Evolutionary conservation across 306 rosid genomes (phyloP).

Genomic region (Cicer arietinum): DNA sequence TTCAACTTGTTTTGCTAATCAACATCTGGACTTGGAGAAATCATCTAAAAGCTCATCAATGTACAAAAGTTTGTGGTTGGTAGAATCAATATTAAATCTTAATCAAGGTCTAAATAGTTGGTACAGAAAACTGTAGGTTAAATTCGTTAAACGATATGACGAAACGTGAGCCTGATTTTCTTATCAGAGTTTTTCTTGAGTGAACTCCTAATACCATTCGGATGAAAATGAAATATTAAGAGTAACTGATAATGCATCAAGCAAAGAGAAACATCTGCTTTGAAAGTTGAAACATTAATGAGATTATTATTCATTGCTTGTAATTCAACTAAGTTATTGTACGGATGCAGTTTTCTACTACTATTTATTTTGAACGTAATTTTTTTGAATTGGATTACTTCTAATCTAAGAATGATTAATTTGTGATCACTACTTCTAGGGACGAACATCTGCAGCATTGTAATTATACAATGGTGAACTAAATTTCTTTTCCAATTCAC

Average conservation of each 20-base stretch:
- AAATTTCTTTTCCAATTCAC: conserved; percentile 38
- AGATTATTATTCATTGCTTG: conserved; percentile 36
- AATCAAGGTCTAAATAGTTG: conserved; percentile 31
- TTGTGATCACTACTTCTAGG: conserved; percentile 8
- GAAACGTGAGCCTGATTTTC: conserved; percentile 20
- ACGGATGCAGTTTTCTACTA: neutral
- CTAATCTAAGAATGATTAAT: conserved; percentile 11
- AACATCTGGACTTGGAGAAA: neutral
- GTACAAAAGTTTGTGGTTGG: neutral
- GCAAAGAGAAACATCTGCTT: conserved; percentile 26
- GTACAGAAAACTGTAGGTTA: conserved; percentile 15
- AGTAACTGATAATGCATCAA: conserved; percentile 20
- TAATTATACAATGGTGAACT: conserved; percentile 35
- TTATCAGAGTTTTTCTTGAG: conserved; percentile 9
- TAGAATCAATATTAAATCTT: conserved; percentile 18
- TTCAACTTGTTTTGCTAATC: neutral
- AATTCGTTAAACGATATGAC: conserved; percentile 31
- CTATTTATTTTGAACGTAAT: conserved; percentile 1
- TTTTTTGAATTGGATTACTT: conserved; percentile 14
- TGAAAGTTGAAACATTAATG: conserved; percentile 14
- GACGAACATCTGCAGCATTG: conserved; percentile 20
- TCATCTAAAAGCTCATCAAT: conserved; percentile 7
- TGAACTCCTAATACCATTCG: conserved; percentile 32
- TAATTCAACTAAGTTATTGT: conserved; percentile 24
- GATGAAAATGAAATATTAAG: conserved; percentile 19